Evolutionary conservation across 2,329 filamentous ascomycete species (phyloP), one percentile per base, ranked within the genome.

Genomic region (Daldinia eschscholtzii): DNA sequence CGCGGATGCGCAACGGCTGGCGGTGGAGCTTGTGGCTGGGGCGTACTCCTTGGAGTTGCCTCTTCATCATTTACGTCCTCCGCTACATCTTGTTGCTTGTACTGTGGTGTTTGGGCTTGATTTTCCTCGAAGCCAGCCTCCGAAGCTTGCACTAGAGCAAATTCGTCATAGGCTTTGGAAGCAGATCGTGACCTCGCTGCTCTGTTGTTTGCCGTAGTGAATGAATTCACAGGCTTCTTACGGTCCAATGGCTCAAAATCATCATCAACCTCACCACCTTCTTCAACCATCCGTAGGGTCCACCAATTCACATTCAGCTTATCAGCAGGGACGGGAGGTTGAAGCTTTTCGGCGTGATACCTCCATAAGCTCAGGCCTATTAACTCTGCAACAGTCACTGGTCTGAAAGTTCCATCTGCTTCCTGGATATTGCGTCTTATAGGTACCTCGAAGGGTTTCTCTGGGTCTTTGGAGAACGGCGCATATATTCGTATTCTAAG

Each of bases 231-330:
- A 1, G 90, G 87, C 74, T 91, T 92, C 23, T 88, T 93, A 39
- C 93, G 86, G 65, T 92, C 91, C 44, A 96, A 84, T 0, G 93
- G 90, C 35, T 92, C 92, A 71, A 96, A 96, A 76, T 96, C 93
- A 71, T 93, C 92, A 73, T 97, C 93, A 1, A 95, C 90, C 76
- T 96, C 93, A 56, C 92, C 93, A 63, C 93, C 92, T 76, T 96
- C 89, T 68, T 96, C 90, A 1, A 94, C 92, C 89, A 97, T 94
- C 44, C 92, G 87, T 63, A 97, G 81, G 26, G 90, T 93, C 91
- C 92, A 96, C 83, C 89, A 89, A 76, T 95, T 95, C 73, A 94
- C 90, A 73, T 93, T 93, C 59, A 89, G 83, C 76, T 93, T 92
- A 57, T 90, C 87, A 1, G 82, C 78, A 0, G 88, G 82, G 9